Evolutionary conservation across 768 basidiomycete species (phyloP).

Genomic region (Phanerodontia chrysosporium): DNA sequence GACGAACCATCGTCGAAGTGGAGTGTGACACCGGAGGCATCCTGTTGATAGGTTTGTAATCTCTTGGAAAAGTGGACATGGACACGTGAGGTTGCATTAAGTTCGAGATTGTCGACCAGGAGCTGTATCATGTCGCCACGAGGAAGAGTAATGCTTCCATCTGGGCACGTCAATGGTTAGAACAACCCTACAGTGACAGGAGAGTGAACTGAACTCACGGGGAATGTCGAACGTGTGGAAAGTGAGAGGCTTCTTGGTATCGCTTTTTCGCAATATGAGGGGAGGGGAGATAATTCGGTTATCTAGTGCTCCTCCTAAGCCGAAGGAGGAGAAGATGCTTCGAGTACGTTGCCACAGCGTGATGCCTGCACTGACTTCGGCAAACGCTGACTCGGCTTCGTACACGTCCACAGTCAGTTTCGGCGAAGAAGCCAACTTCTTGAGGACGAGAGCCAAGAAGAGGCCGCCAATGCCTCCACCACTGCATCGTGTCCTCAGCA

Average conservation of each 20-base stretch:
- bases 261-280: not conserved
- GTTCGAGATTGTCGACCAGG: not conserved
- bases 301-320: not conserved
- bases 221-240: not conserved
- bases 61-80: slow-evolving; percentile 12
- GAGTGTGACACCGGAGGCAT: slow-evolving; percentile 9
- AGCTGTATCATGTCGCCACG: not conserved
- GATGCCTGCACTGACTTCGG: not conserved
- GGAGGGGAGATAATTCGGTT: not conserved
- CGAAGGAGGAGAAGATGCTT: not conserved
- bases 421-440: not conserved
- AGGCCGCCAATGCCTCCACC: slow-evolving; percentile 6
- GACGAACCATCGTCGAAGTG: slow-evolving; percentile 23
- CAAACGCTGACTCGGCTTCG: not conserved
- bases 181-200: not conserved
- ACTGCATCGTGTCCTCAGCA: not conserved
- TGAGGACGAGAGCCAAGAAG: slow-evolving; percentile 1
- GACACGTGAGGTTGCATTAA: not conserved
- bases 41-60: slow-evolving; percentile 12
- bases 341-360: not conserved
- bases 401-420: slow-evolving; percentile 1
- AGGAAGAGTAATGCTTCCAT: not conserved
- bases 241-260: not conserved
- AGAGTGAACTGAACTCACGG: not conserved
- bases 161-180: not conserved